phyloP scores from a whole-genome alignment of 1,139 yeast genomes.

The Debaryomycetaceae sp. region DNA sequence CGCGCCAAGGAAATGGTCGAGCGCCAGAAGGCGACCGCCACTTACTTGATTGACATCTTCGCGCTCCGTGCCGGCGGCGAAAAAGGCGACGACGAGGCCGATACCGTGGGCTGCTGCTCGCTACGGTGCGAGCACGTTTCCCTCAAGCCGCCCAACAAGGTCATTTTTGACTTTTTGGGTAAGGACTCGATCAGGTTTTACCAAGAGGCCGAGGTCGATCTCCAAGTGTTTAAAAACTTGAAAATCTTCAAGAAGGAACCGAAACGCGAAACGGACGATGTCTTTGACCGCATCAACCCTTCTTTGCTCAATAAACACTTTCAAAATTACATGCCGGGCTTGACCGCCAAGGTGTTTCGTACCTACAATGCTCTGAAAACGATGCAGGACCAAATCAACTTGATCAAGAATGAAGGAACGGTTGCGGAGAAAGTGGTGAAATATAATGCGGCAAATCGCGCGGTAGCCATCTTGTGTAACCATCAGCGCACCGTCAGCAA shows the following conservation, averaged over 20 bases:
- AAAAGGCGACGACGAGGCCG: constrained; percentile 95
- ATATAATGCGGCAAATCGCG: constrained; percentile 90
- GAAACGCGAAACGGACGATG: constrained; percentile 82
- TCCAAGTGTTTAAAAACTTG: constrained; percentile 81
- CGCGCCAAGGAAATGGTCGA: constrained; percentile 73
- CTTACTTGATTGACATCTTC: constrained; percentile 84
- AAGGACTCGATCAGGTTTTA: constrained; percentile 88
- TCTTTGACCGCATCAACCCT: constrained; percentile 86
- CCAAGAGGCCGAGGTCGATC: constrained; percentile 86
- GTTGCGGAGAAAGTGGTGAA: constrained; percentile 78
- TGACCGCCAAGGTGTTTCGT: constrained; percentile 95
- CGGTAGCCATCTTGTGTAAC: constrained; percentile 92
- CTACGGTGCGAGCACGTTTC: constrained; percentile 83
- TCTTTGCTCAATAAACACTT: constrained; percentile 72
- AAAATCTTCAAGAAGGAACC: constrained; percentile 80
- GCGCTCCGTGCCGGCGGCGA: constrained; percentile 99
- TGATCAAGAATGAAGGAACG: constrained; percentile 74
- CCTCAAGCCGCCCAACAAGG: constrained; percentile 74
- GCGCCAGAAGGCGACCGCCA: constrained; percentile 90
- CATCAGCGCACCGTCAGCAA: constrained; percentile 92
- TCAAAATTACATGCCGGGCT: constrained; percentile 83
- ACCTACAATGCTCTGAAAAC: constrained; percentile 94
- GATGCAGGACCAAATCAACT: constrained; percentile 88
- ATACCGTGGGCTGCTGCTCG: constrained; percentile 97
- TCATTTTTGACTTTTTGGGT: constrained; percentile 91